Percentiles rank a stretch among this genome's conserved stretches.
phyloP scores from a whole-genome alignment of 2,329 filamentous ascomycete species.

The Epichloe amarillans region DNA sequence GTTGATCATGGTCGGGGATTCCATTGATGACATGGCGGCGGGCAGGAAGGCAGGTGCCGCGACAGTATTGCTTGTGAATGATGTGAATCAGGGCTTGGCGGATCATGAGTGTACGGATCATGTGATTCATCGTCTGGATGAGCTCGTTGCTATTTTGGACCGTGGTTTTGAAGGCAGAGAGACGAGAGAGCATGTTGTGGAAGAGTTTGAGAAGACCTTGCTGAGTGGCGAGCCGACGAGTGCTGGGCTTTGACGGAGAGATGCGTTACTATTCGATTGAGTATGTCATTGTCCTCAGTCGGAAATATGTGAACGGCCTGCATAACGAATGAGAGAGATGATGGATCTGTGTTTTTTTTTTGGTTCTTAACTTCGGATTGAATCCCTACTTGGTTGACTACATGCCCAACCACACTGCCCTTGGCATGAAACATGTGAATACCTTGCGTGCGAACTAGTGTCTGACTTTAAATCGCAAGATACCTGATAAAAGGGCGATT shows the following conservation, averaged over 20 bases:
- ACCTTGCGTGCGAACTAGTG: not conserved
- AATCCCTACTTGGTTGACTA: not conserved
- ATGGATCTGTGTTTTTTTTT: not conserved
- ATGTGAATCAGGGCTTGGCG: constrained; percentile 59
- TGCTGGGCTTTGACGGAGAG: not conserved
- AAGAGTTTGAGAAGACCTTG: not conserved
- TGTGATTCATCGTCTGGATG: constrained; percentile 57
- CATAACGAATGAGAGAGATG: not conserved
- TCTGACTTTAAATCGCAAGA: not conserved
- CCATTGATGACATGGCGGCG: constrained; percentile 85
- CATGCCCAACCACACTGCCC: not conserved
- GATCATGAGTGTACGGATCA: constrained; percentile 67
- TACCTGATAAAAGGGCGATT: too few species aligned
- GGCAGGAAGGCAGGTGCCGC: constrained; percentile 72
- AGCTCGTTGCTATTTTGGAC: constrained; percentile 63
- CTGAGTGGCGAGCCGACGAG: constrained; percentile 1
- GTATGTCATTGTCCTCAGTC: too few species aligned
- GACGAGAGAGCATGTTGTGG: constrained; percentile 5
- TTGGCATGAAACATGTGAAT: not conserved
- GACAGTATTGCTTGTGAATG: constrained; percentile 77
- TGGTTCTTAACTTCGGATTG: not conserved
- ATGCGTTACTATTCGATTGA: not conserved
- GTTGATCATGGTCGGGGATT: constrained; percentile 60
- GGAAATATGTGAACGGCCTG: not conserved
- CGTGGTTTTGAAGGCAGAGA: constrained; percentile 51